Conservation (phyloP, 192 early-diverging fungal species). For the Piromyces finnis region DNA sequence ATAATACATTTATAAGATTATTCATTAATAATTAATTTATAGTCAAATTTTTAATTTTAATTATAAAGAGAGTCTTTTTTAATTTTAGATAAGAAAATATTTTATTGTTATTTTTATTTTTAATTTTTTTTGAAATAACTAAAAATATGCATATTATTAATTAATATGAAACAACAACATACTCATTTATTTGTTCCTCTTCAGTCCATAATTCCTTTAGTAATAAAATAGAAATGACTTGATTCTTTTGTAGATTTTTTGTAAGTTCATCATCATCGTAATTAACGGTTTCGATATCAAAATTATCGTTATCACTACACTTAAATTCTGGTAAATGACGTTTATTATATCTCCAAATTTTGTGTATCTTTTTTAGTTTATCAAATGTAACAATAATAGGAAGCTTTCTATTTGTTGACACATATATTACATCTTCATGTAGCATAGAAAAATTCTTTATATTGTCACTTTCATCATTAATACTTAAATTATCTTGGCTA, state of each 20-base stretch:
- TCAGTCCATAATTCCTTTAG: not conserved
- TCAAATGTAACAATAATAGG: constrained; percentile 14
- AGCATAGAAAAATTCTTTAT: not conserved
- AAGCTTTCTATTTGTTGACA: not conserved
- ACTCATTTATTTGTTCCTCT: not conserved
- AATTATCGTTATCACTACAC: not conserved
- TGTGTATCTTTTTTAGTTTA: constrained; percentile 11
- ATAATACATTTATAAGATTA: no score
- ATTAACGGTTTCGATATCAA: not conserved
- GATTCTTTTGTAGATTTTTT: not conserved
- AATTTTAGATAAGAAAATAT: no score
- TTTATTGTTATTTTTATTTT: no score
- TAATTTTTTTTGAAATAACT: no score
- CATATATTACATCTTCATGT: constrained; percentile 7
- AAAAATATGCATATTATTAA: no score
- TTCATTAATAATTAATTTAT: not conserved
- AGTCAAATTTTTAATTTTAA: no score
- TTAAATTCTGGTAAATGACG: not conserved
- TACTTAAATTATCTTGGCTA: no score
- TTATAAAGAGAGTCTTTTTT: no score
- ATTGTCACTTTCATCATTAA: not conserved
- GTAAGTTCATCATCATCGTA: not conserved
- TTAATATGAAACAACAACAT: not conserved
- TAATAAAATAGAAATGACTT: not conserved
- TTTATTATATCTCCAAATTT: not conserved